phyloP scores from a whole-genome alignment of 2,329 filamentous ascomycete genomes.

The Trichoderma lentiforme region DNA sequence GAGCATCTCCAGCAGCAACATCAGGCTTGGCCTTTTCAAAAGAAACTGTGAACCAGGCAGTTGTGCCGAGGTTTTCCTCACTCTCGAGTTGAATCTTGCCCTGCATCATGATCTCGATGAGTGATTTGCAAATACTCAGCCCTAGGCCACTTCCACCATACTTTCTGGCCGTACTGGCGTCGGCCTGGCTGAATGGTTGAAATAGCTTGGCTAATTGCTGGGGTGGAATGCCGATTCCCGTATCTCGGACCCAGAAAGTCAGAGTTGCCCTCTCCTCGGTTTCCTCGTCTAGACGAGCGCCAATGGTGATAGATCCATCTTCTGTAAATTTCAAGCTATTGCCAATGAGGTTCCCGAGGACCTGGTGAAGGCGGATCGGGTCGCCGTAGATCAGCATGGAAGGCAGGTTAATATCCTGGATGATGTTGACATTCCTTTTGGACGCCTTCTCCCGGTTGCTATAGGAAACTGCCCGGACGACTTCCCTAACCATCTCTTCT shows the following conservation, averaged over 20 bases:
- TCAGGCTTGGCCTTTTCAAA: conserved; percentile 76
- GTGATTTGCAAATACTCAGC: conserved; percentile 88
- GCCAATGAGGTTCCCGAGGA: conserved; percentile 78
- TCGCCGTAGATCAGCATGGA: conserved; percentile 70
- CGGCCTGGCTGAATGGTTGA: conserved; percentile 88
- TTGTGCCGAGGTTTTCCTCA: conserved; percentile 65
- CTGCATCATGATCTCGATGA: conserved; percentile 89
- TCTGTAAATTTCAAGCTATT: conserved; percentile 96
- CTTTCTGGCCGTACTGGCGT: conserved; percentile 83
- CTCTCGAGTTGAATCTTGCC: conserved; percentile 82
- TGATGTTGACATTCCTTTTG: conserved; percentile 59
- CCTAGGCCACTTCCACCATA: conserved; percentile 91
- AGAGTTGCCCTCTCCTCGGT: conserved; percentile 67
- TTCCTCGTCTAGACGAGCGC: conserved; percentile 69
- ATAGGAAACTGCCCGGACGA: conserved; percentile 63
- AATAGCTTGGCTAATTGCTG: conserved; percentile 83
- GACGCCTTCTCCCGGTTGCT: conserved; percentile 62
- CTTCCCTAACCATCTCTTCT: conserved; percentile 63
- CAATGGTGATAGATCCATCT: conserved; percentile 79
- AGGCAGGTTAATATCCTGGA: conserved; percentile 69
- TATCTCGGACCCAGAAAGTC: conserved; percentile 84
- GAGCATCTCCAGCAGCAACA: conserved; percentile 55
- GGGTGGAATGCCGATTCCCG: conserved; percentile 83
- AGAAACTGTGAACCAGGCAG: conserved; percentile 73
- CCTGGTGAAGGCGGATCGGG: conserved; percentile 64